phyloP scores from a whole-genome alignment of 2,329 filamentous ascomycete genomes.

The Neonectria ditissima region DNA sequence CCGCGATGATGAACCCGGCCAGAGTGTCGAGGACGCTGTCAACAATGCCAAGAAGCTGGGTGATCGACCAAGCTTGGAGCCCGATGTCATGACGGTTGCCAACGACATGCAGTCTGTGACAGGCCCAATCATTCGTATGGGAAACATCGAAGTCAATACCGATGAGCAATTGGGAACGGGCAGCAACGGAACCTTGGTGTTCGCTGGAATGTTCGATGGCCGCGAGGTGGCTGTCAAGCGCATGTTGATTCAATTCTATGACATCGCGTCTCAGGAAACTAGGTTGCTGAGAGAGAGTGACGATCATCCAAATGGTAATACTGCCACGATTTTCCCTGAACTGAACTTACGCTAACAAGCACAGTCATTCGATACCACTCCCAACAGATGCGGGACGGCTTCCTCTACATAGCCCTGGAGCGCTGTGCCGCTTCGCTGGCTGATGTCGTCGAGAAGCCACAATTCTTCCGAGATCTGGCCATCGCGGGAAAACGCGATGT shows the following conservation, averaged over 20 bases:
- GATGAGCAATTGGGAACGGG: constrained; percentile 78
- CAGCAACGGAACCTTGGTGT: constrained; percentile 97
- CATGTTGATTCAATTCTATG: constrained; percentile 96
- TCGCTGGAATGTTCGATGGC: constrained; percentile 93
- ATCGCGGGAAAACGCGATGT: constrained; percentile 80
- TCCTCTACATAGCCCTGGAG: constrained; percentile 96
- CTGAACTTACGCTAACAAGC: constrained; percentile 29
- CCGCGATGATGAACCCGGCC: constrained; percentile 58
- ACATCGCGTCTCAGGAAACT: constrained; percentile 94
- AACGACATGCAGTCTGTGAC: constrained; percentile 71
- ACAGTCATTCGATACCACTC: constrained; percentile 94
- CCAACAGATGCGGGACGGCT: constrained; percentile 87
- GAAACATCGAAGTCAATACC: constrained; percentile 72
- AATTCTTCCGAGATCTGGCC: constrained; percentile 75
- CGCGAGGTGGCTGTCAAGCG: constrained; percentile 95
- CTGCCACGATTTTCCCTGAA: too few species aligned
- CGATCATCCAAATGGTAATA: constrained; percentile 84
- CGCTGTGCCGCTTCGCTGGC: constrained; percentile 93
- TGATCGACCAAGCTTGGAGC: constrained; percentile 65
- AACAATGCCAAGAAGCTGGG: constrained; percentile 70
- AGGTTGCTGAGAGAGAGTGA: constrained; percentile 91
- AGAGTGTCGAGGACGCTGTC: constrained; percentile 71
- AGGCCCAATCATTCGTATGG: constrained; percentile 70
- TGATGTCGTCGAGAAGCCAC: constrained; percentile 85
- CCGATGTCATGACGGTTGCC: constrained; percentile 69